Conservation (phyloP, 371 early-diverging fungal species). For the Phascolomyces articulosus region DNA sequence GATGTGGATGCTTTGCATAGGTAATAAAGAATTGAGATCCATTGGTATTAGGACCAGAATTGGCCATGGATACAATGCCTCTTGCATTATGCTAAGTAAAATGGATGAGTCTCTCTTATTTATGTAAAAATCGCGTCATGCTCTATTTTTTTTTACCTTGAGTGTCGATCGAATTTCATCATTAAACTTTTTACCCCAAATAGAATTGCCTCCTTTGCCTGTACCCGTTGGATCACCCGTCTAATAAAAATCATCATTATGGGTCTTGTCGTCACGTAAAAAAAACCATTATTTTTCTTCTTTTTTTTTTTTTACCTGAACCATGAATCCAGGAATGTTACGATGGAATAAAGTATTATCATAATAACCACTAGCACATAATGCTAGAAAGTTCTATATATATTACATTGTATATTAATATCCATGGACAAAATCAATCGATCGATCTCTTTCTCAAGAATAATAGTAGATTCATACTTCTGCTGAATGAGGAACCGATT, state of each 20-base stretch:
- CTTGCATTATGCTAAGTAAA: constrained; percentile 76
- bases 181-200: constrained; percentile 85
- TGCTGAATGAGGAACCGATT: constrained; percentile 81
- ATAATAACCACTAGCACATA: constrained; percentile 94
- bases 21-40: constrained; percentile 95
- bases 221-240: constrained; percentile 92
- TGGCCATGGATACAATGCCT: constrained; percentile 94
- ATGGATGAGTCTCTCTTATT: too few species aligned
- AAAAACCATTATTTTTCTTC: neutral
- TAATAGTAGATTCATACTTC: too few species aligned
- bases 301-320: constrained; percentile 62
- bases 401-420: neutral
- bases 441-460: neutral
- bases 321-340: constrained; percentile 90
- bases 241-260: constrained; percentile 27
- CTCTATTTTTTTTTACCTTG: constrained; percentile 55
- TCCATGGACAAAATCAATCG: neutral
- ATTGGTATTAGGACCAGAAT: constrained; percentile 89
- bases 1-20: constrained; percentile 79
- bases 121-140: too few species aligned
- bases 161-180: constrained; percentile 88
- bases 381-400: constrained; percentile 90
- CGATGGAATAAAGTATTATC: constrained; percentile 84
- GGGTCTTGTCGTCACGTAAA: too few species aligned
- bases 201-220: constrained; percentile 87